These are phyloP conservation scores for Exophiala aquamarina DNA, from an alignment of 2,329 filamentous ascomycete species.

Conservation along the genomic window DNA sequence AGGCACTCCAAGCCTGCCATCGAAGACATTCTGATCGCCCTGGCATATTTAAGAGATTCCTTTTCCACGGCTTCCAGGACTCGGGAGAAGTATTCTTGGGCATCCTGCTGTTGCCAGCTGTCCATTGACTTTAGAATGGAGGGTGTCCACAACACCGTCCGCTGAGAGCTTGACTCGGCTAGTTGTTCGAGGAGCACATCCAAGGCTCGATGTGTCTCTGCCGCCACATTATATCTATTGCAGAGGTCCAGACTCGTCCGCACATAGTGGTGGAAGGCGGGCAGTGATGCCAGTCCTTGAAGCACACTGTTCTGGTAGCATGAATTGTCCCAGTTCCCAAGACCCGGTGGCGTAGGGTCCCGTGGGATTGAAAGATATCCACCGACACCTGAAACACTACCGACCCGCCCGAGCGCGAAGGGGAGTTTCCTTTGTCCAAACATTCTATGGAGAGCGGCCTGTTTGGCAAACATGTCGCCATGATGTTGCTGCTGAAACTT, in stretches of 20 bases:
- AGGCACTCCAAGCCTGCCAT: slow-evolving; percentile 20
- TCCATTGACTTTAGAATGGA: slow-evolving; percentile 84
- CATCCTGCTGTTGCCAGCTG: slow-evolving; percentile 95
- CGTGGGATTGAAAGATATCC: slow-evolving; percentile 37
- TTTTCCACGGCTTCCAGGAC: slow-evolving; percentile 82
- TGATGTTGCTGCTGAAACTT: slow-evolving; percentile 21
- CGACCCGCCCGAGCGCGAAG: slow-evolving; percentile 59
- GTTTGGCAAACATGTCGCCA: slow-evolving; percentile 57
- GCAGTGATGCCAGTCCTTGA: slow-evolving; percentile 76
- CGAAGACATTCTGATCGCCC: slow-evolving; percentile 15
- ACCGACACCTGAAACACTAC: slow-evolving; percentile 57
- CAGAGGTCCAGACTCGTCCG: slow-evolving; percentile 35
- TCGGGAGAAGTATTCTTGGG: slow-evolving; percentile 94
- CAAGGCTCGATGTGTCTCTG: slow-evolving; percentile 55
- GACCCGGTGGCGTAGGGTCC: slow-evolving; percentile 51
- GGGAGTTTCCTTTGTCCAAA: slow-evolving; percentile 60
- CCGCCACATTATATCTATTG: slow-evolving; percentile 13
- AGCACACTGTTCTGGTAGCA: slow-evolving; percentile 98
- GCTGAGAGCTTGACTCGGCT: slow-evolving; percentile 47
- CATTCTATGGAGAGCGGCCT: slow-evolving; percentile 63
- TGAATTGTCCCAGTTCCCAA: slow-evolving; percentile 92
- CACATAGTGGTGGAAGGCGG: slow-evolving; percentile 58
- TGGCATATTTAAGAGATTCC: slow-evolving; percentile 57
- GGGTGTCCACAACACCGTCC: slow-evolving; percentile 73
- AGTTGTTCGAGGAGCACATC: slow-evolving; percentile 70